Conservation (phyloP, 148 eudicot species). For the Nepenthes mirabilis region DNA sequence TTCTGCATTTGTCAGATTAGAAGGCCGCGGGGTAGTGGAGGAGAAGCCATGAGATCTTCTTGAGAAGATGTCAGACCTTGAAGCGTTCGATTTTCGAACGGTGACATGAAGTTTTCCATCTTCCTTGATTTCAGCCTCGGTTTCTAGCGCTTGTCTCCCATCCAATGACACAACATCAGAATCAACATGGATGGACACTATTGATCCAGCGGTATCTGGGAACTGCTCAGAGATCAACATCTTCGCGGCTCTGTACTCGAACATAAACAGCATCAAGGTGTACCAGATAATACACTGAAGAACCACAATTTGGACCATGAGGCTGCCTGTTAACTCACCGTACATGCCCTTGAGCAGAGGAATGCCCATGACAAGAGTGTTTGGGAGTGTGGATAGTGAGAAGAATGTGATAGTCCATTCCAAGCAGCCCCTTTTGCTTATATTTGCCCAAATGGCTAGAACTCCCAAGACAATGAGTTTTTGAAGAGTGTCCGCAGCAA, state of each 20-base stretch:
- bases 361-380: conserved; percentile 94
- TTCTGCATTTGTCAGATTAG: conserved; percentile 81
- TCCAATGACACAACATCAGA: conserved; percentile 79
- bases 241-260: conserved; percentile 75
- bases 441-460: conserved; percentile 36
- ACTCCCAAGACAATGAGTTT: conserved; percentile 48
- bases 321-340: conserved; percentile 63
- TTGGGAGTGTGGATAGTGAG: conserved; percentile 80
- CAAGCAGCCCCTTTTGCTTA: conserved; percentile 48
- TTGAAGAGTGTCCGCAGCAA: conserved; percentile 79
- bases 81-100: conserved; percentile 66
- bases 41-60: conserved; percentile 49
- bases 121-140: conserved; percentile 66
- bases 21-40: conserved; percentile 48
- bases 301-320: conserved; percentile 93
- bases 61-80: conserved; percentile 66
- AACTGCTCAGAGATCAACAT: conserved; percentile 82
- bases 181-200: conserved; percentile 79
- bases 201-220: conserved; percentile 76
- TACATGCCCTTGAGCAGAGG: conserved; percentile 92
- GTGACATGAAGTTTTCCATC: conserved; percentile 83
- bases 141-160: conserved; percentile 56
- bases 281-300: conserved; percentile 94
- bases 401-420: conserved; percentile 88
- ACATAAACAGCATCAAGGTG: conserved; percentile 85